These are phyloP conservation scores for Immersiporthe knoxdaviesiana DNA, from an alignment of 2,329 filamentous ascomycete species.

Conservation along the genomic window DNA sequence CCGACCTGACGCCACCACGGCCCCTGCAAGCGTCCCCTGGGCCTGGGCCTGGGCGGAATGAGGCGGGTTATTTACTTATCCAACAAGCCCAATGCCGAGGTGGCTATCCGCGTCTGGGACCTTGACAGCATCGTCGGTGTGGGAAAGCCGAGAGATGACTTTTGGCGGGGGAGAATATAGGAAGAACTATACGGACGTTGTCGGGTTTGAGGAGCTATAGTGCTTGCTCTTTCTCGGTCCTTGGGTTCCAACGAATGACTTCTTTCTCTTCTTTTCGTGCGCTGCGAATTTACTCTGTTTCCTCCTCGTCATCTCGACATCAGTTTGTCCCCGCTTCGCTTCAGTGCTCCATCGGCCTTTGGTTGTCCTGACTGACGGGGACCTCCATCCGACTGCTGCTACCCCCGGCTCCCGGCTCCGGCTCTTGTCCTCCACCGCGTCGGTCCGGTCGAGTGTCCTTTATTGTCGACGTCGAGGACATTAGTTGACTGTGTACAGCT, in stretches of 20 bases:
- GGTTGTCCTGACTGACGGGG: neutral
- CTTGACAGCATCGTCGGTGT: constrained; percentile 17
- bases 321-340: neutral
- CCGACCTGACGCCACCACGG: neutral
- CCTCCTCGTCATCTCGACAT: neutral
- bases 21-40: constrained; percentile 1
- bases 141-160: neutral
- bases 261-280: neutral
- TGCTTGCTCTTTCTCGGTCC: no score
- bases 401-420: neutral
- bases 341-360: neutral
- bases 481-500: no score
- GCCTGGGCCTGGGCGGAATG: constrained; percentile 3
- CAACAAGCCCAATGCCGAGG: constrained; percentile 21
- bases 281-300: neutral
- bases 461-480: neutral
- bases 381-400: neutral
- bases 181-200: constrained; percentile 12
- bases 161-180: constrained; percentile 1
- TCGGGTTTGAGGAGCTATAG: neutral
- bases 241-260: no score
- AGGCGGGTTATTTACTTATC: constrained; percentile 26
- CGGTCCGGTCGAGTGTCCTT: neutral
- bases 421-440: neutral
- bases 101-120: constrained; percentile 16